Evolutionary conservation across 1,284 basidiomycete genomes (phyloP), one percentile per base, ranked within the genome.

Genomic region (Fistulina hepatica): DNA sequence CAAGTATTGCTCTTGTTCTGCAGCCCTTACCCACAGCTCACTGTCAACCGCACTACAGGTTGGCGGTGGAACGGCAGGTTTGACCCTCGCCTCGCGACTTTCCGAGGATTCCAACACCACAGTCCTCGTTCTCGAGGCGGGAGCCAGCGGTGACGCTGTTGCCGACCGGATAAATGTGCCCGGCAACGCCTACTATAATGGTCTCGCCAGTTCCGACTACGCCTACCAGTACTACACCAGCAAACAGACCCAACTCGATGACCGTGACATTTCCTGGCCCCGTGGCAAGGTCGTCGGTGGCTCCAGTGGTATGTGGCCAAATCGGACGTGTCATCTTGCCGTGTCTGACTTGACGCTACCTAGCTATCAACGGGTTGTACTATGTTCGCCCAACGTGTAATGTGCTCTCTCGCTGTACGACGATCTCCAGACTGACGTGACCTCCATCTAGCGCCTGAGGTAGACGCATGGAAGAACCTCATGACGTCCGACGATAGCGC

Each of bases 81-180:
- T 81, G 17, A 71, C 71, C 5, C 54, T 82, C 30, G 80, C 76
- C 0, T 60, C 67, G 13, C 65, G 81, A 17, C 61, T 85, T 19
- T 67, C 73, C 2, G 78, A 78, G 47, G 72, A 76, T 59, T 56
- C 60, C 4, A 71, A 69, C 44, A 62, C 61, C 20, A 74, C 72
- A 3, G 76, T 82, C 15, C 62, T 76, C 24, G 73, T 79, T 32
- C 65, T 81, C 40, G 78, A 81, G 52, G 77, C 76, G 2, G 77
- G 78, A 10, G 61, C 63, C 24, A 66, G 70, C 31, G 76, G 75
- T 1, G 62, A 67, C 37, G 65, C 63, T 3, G 66, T 71, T 6
- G 51, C 51, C 24, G 51, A 48, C 40, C 50, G 49, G 10, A 63
- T 67, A 43, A 54, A 64, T 68, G 40, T 31, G 61, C 28, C 28